Conservation (phyloP, 305 asterid genomes). For the Plantago lanceolata region DNA sequence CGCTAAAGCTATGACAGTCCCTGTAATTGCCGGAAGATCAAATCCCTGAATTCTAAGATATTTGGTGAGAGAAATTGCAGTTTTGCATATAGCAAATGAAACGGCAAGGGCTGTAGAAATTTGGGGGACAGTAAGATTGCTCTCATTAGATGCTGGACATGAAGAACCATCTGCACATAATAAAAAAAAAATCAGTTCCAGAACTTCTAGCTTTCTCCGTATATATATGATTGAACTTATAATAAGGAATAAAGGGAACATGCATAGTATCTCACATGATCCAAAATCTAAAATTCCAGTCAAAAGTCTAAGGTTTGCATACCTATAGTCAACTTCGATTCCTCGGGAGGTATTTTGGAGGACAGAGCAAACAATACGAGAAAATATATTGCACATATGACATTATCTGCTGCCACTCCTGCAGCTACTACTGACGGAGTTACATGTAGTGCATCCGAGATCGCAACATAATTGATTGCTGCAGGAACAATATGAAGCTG, state of each 20-base stretch:
- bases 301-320: conserved; percentile 13
- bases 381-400: conserved; percentile 65
- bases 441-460: conserved; percentile 62
- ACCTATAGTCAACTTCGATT: conserved; percentile 38
- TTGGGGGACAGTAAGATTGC: conserved; percentile 49
- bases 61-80: conserved; percentile 41
- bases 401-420: conserved; percentile 86
- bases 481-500: conserved; percentile 32
- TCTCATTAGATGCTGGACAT: conserved; percentile 30
- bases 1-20: conserved; percentile 63
- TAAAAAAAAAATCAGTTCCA: conserved; percentile 12
- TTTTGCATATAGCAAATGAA: conserved; percentile 65
- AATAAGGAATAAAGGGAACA: background rate
- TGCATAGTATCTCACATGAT: background rate
- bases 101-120: conserved; percentile 65
- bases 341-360: conserved; percentile 70
- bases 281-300: background rate
- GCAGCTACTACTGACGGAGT: conserved; percentile 79
- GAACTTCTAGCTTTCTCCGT: background rate
- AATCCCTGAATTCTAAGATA: conserved; percentile 46
- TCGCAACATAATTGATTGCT: conserved; percentile 83
- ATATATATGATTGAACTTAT: background rate
- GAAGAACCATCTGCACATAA: conserved; percentile 40
- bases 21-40: conserved; percentile 68
- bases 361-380: conserved; percentile 61